These are phyloP conservation scores for Hortiboletus campestris DNA, from an alignment of 768 basidiomycete species.

Conservation along the genomic window DNA sequence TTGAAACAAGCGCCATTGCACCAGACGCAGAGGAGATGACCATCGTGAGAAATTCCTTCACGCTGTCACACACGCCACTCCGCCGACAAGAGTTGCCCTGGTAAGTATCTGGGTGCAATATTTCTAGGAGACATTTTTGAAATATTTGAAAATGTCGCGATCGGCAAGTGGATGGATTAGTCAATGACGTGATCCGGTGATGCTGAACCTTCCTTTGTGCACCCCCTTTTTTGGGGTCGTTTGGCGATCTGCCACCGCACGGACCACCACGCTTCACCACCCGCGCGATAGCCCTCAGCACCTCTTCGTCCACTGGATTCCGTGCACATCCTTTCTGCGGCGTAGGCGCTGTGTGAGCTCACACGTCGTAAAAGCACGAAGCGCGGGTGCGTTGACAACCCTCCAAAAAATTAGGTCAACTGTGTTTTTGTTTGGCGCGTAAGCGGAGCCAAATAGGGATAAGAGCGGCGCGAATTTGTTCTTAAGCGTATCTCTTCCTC, in stretches of 20 bases:
- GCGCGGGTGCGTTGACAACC: conserved; percentile 12
- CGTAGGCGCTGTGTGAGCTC: conserved; percentile 6
- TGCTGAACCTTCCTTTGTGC: neutral
- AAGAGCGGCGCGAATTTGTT: conserved; percentile 38
- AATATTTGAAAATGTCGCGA: conserved; percentile 26
- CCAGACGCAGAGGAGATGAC: neutral
- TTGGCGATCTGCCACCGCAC: conserved; percentile 32
- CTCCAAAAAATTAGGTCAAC: conserved; percentile 30
- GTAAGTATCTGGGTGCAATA: too few species aligned
- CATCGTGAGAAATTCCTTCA: neutral
- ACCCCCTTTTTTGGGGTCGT: conserved; percentile 14
- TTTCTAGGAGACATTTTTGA: conserved; percentile 4
- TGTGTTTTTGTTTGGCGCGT: conserved; percentile 39
- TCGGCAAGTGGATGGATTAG: conserved; percentile 31
- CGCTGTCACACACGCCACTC: conserved; percentile 1
- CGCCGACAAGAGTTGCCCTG: neutral
- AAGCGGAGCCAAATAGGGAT: conserved; percentile 43
- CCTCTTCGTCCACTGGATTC: neutral
- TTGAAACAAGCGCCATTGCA: neutral
- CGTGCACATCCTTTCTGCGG: neutral
- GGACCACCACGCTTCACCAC: conserved; percentile 14
- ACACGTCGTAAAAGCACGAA: conserved; percentile 2
- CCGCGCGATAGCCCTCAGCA: neutral
- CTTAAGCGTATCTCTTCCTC: conserved; percentile 44
- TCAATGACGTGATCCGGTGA: conserved; percentile 35